A percentile compares a stretch with the other conserved stretches of the same genome.
Conservation (phyloP, 768 basidiomycete species). For the Lyophyllum decastes region DNA sequence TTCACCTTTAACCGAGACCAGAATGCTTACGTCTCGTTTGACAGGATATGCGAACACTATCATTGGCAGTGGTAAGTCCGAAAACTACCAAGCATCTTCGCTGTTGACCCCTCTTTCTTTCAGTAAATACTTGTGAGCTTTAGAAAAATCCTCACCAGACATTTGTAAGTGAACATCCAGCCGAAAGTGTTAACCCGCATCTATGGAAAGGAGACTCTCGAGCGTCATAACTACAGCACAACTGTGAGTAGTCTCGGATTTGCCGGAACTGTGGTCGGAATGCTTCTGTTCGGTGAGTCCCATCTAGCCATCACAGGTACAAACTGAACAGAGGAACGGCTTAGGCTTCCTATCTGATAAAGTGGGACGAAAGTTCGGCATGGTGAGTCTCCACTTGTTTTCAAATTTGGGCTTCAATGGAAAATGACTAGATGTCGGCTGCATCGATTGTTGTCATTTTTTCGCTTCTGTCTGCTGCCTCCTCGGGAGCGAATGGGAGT, state of each 20-base stretch:
- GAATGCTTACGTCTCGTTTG: background rate
- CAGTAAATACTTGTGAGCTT: no score
- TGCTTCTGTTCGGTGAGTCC: slow-evolving; percentile 10
- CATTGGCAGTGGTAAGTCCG: slow-evolving; percentile 10
- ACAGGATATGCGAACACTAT: slow-evolving; percentile 10
- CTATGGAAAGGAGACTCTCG: background rate
- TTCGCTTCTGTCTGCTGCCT: no score
- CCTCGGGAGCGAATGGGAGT: no score
- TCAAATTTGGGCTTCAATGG: no score
- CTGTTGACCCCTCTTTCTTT: no score
- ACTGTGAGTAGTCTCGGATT: slow-evolving; percentile 11
- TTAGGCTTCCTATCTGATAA: slow-evolving; percentile 11
- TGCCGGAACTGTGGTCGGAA: slow-evolving; percentile 12
- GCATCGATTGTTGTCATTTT: no score
- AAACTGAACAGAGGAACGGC: background rate
- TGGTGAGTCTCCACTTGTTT: slow-evolving; percentile 3
- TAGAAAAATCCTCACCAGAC: no score
- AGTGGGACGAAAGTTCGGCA: slow-evolving; percentile 13
- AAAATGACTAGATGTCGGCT: no score
- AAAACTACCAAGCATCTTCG: background rate
- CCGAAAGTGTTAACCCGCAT: no score
- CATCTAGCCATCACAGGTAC: background rate
- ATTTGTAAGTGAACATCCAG: no score
- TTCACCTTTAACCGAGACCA: background rate
- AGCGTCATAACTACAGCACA: slow-evolving; percentile 10